Evolutionary conservation across 768 basidiomycete genomes (phyloP), one percentile per base, ranked within the genome.

Genomic region (Dentipellis sp.): DNA sequence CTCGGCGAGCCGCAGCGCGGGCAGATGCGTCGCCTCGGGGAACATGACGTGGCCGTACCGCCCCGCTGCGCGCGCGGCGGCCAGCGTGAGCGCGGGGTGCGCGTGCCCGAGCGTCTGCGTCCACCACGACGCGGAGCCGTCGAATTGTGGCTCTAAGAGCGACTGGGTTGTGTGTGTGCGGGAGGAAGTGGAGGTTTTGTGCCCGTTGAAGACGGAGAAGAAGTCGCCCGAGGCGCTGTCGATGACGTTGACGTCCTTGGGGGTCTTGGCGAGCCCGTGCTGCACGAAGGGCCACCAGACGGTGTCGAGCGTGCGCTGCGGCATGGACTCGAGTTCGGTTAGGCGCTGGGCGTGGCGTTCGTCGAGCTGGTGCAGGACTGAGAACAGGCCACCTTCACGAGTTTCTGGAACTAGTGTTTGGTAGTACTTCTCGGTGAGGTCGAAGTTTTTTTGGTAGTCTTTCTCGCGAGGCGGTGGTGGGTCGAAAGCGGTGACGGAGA

Each of bases 261-360:
- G 81, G 50, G 75, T 73, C 58, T 81, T 78, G 48, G 91, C 75
- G 16, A 83, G 74, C 0, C 81, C 82, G 60, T 98, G 95, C 66
- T 98, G 95, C 1, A 93, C 91, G 66, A 98, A 98, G 0, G 95
- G 95, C 92, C 94, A 98, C 95, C 95, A 98, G 47, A 97, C 75
- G 1, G 77, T 76, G 53, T 92, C 78, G 46, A 89, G 72, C 0
- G 93, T 85, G 38, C 94, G 79, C 10, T 73, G 72, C 3, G 91
- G 82, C 83, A 95, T 91, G 0, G 85, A 78, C 50, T 83, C 78
- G 8, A 98, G 79, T 45, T 88, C 81, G 10, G 76, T 66, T n/a
- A 97, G 68, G 6, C 95, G 78, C n/a, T 67, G 63, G 0, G 65
- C 58, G 68, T 97, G 94, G 37, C 78, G 72, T 9, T 66, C 58